Conservation (phyloP, 805 yeast species). For the Metschnikowia borealis region DNA sequence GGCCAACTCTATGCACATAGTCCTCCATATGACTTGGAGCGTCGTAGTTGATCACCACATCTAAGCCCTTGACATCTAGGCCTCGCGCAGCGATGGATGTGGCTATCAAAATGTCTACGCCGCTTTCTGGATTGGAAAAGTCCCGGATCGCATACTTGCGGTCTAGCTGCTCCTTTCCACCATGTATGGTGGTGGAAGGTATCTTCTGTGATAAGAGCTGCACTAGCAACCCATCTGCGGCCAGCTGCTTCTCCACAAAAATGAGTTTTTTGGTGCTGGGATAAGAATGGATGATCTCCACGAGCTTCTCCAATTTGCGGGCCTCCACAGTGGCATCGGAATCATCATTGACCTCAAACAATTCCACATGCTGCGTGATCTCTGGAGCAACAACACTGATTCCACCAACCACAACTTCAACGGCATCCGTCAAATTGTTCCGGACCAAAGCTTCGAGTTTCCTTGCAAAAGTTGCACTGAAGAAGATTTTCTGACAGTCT, state of each 20-base stretch:
- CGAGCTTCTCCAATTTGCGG: constrained; percentile 50
- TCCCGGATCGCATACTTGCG: constrained; percentile 69
- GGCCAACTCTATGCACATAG: constrained; percentile 91
- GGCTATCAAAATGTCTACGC: constrained; percentile 67
- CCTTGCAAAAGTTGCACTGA: constrained; percentile 90
- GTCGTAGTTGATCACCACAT: constrained; percentile 68
- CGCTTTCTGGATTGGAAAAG: constrained; percentile 53
- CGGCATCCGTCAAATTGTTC: constrained; percentile 57
- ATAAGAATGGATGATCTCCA: constrained; percentile 52
- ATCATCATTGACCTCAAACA: constrained; percentile 45
- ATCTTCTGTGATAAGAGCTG: constrained; percentile 51
- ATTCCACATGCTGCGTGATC: constrained; percentile 65
- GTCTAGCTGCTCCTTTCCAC: constrained; percentile 86
- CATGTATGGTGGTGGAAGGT: constrained; percentile 72
- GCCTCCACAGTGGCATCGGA: constrained; percentile 5
- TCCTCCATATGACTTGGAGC: constrained; percentile 68
- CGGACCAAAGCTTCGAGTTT: constrained; percentile 74
- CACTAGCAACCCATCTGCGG: constrained; percentile 68
- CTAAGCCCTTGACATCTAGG: constrained; percentile 81
- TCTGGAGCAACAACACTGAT: constrained; percentile 77
- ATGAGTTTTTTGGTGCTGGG: constrained; percentile 56
- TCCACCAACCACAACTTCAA: constrained; percentile 77
- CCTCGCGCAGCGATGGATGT: constrained; percentile 96
- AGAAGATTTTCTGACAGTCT: constrained; percentile 82
- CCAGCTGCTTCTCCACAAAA: constrained; percentile 85